Evolutionary conservation across 805 yeast species (phyloP).

Genomic region (Hanseniaspora pseudoguilliermondii): DNA sequence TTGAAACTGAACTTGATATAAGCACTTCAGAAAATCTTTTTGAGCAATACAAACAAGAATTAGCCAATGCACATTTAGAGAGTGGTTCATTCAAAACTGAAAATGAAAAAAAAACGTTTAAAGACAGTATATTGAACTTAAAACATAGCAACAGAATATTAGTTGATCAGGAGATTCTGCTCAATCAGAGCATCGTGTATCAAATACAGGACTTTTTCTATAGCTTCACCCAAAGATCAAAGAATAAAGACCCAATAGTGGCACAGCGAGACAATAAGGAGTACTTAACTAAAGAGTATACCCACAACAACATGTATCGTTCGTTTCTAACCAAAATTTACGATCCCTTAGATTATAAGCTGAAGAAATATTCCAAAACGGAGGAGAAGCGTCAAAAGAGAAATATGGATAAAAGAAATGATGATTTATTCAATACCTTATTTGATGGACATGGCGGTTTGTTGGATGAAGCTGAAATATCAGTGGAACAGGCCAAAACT

Average conservation of each 20-base stretch:
- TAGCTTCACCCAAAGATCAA: neutral
- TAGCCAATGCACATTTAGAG: neutral
- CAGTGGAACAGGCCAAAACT: neutral
- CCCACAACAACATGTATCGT: neutral
- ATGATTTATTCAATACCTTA: neutral
- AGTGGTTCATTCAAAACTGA: neutral
- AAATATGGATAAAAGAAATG: neutral
- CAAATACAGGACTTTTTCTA: conserved; percentile 6
- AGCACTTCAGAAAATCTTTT: neutral
- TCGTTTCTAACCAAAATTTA: neutral
- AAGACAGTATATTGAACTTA: neutral
- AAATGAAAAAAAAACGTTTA: neutral
- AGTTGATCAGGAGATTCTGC: neutral
- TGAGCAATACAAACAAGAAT: neutral
- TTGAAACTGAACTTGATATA: neutral
- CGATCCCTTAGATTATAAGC: neutral
- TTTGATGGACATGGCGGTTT: neutral
- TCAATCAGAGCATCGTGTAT: neutral
- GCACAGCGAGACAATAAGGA: neutral
- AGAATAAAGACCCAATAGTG: neutral
- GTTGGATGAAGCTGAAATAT: neutral
- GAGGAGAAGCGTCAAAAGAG: neutral
- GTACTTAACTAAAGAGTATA: neutral
- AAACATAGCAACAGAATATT: neutral
- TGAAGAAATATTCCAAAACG: neutral